These are phyloP conservation scores for Acephala macrosclerotiorum DNA, from an alignment of 2,329 filamentous ascomycete species.

Conservation along the genomic window DNA sequence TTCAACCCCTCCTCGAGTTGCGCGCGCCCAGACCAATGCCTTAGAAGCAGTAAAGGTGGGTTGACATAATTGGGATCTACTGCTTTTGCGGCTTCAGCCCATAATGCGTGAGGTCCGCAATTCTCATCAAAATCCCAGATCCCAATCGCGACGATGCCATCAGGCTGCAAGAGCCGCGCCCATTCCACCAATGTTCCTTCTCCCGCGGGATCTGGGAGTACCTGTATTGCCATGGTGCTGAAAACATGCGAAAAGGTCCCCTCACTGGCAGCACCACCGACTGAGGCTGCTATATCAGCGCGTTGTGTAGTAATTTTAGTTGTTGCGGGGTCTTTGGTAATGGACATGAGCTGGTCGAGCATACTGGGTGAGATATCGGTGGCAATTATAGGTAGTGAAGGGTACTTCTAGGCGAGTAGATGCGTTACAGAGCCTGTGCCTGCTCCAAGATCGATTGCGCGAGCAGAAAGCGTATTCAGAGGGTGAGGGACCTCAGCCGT, in stretches of 20 bases:
- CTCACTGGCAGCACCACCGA: neutral
- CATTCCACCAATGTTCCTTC: neutral
- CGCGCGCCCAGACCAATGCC: neutral
- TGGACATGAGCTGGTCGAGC: neutral
- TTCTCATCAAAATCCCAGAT: constrained; percentile 1
- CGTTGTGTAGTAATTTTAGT: neutral
- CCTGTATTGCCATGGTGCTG: constrained; percentile 1
- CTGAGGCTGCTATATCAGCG: neutral
- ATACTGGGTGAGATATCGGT: constrained; percentile 2
- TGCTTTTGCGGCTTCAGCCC: neutral
- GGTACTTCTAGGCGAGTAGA: neutral
- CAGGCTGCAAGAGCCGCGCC: neutral
- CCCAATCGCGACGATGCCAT: neutral
- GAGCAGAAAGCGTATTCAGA: neutral
- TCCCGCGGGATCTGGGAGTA: neutral
- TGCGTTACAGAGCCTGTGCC: constrained; percentile 3
- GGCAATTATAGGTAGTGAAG: neutral
- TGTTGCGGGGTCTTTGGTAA: neutral
- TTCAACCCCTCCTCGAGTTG: neutral
- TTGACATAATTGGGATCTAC: neutral
- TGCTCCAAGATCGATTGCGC: constrained; percentile 1
- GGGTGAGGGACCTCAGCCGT: neutral
- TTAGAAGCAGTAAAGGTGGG: neutral
- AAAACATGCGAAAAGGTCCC: neutral
- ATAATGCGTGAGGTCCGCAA: neutral